phyloP scores from a whole-genome alignment of 768 basidiomycete genomes.

The Stropharia rugosoannulata region DNA sequence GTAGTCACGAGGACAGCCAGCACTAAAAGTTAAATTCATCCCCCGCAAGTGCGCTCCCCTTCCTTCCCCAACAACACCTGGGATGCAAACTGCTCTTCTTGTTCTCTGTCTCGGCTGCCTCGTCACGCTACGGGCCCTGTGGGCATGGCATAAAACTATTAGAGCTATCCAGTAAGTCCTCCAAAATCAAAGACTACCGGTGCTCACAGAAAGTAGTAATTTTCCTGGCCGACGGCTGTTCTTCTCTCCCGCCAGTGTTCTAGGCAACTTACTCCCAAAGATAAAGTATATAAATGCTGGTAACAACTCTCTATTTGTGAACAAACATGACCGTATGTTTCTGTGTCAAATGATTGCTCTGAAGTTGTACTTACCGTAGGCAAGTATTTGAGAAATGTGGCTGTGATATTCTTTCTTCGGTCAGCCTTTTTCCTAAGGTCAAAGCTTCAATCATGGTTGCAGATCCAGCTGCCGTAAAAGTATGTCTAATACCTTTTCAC shows the following conservation, averaged over 20 bases:
- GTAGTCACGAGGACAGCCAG: no score
- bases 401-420: constrained; percentile 35
- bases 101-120: constrained; percentile 16
- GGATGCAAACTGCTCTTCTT: constrained; percentile 7
- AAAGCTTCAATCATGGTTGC: constrained; percentile 28
- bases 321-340: constrained; percentile 29
- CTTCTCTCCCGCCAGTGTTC: constrained; percentile 20
- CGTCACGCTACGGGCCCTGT: constrained; percentile 18
- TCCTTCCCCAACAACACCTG: background rate
- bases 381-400: constrained; percentile 31
- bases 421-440: constrained; percentile 25
- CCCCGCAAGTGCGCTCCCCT: background rate
- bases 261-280: constrained; percentile 26
- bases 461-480: constrained; percentile 42
- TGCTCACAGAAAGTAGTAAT: constrained; percentile 19
- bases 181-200: background rate
- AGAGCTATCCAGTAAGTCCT: constrained; percentile 27
- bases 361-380: background rate
- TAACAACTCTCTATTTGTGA: constrained; percentile 25
- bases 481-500: constrained; percentile 3
- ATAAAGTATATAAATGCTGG: constrained; percentile 30
- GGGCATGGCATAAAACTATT: constrained; percentile 22
- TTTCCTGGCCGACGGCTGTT: constrained; percentile 32
- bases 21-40: no score
- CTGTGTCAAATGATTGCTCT: background rate